These are phyloP conservation scores for Lodderomyces pseudojiufengensis DNA, from an alignment of 1,139 yeast genomes.

Conservation along the genomic window DNA sequence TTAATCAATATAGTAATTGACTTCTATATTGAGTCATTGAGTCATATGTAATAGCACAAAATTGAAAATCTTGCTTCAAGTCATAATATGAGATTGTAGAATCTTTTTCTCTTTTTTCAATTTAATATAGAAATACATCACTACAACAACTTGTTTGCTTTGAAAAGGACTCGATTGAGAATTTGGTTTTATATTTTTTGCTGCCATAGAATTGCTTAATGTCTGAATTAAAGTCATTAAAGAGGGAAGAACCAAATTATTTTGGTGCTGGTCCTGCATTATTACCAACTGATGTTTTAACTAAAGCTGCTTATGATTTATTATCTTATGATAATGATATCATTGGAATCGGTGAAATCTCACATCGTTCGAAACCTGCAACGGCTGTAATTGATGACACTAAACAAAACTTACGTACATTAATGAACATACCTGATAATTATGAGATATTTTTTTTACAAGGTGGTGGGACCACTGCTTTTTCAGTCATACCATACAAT, in stretches of 20 bases:
- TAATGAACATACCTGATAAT: slow-evolving; percentile 78
- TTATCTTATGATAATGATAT: slow-evolving; percentile 65
- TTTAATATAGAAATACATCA: too few relatives aligned
- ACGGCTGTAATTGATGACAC: slow-evolving; percentile 72
- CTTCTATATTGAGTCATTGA: too few relatives aligned
- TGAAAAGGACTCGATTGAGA: too few relatives aligned
- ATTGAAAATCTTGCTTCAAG: too few relatives aligned
- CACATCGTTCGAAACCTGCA: slow-evolving; percentile 90
- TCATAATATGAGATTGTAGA: too few relatives aligned
- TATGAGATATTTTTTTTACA: slow-evolving; percentile 93
- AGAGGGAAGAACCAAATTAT: slow-evolving; percentile 73
- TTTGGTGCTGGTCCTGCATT: slow-evolving; percentile 98
- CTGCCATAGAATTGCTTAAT: background rate
- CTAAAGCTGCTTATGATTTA: slow-evolving; percentile 83
- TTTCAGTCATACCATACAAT: slow-evolving; percentile 83
- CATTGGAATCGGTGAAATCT: slow-evolving; percentile 90
- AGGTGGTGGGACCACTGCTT: slow-evolving; percentile 97
- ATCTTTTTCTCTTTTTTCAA: too few relatives aligned
- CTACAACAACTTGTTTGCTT: too few relatives aligned
- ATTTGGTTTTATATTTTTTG: too few relatives aligned
- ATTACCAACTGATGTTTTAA: slow-evolving; percentile 76
- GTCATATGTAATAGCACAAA: too few relatives aligned
- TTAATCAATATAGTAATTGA: too few relatives aligned
- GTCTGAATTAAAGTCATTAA: slow-evolving; percentile 23
- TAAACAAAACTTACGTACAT: slow-evolving; percentile 57